These are phyloP conservation scores for Misopates orontium DNA, from an alignment of 257 asterid genomes.

Conservation along the genomic window DNA sequence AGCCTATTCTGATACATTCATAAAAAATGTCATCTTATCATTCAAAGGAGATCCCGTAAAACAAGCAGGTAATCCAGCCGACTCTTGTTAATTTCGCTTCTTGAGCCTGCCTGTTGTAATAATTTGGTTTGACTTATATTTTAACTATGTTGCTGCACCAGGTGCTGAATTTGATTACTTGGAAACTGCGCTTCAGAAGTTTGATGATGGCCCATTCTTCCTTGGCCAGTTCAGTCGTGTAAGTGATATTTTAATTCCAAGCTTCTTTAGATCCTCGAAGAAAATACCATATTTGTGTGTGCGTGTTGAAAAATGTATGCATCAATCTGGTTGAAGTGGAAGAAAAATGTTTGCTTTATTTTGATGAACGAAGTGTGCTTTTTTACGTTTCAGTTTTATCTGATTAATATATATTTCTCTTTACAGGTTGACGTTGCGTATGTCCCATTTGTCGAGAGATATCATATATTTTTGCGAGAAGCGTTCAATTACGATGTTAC, in stretches of 20 bases:
- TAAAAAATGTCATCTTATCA: slow-evolving; percentile 30
- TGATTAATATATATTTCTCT: slow-evolving; percentile 4
- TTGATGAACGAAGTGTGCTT: background rate
- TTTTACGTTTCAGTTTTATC: background rate
- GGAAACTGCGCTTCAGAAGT: slow-evolving; percentile 58
- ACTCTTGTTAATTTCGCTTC: slow-evolving; percentile 6
- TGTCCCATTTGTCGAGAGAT: slow-evolving; percentile 63
- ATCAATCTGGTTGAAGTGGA: too few relatives aligned
- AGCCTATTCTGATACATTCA: slow-evolving; percentile 37
- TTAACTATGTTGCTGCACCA: slow-evolving; percentile 29
- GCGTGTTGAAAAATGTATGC: too few relatives aligned
- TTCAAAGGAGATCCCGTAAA: slow-evolving; percentile 48
- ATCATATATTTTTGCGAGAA: slow-evolving; percentile 39
- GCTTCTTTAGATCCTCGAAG: background rate
- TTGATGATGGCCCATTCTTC: slow-evolving; percentile 64
- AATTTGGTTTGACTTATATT: background rate
- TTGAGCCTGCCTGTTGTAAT: background rate
- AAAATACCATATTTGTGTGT: background rate
- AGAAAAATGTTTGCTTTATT: background rate
- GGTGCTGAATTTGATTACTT: slow-evolving; percentile 57
- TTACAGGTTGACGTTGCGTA: slow-evolving; percentile 53
- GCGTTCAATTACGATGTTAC: slow-evolving; percentile 43
- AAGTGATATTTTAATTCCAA: slow-evolving; percentile 21
- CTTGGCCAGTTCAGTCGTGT: slow-evolving; percentile 66
- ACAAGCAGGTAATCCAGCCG: slow-evolving; percentile 40